Evolutionary conservation across 805 yeast genomes (phyloP).

Genomic region (Candida yuanshanica): DNA sequence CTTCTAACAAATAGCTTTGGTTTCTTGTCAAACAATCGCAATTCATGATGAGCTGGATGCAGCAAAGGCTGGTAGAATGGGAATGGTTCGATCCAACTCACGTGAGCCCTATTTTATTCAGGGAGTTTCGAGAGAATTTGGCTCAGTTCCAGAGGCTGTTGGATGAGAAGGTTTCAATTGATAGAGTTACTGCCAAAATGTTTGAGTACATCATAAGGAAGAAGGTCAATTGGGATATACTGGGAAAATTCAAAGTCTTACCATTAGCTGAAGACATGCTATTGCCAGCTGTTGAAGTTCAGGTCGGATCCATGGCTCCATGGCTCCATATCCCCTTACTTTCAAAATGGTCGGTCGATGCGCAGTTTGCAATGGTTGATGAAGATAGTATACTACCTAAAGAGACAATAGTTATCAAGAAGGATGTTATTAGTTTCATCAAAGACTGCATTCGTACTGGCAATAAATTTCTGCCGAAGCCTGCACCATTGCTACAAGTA

Average conservation of each 20-base stretch:
- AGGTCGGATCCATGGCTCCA: neutral
- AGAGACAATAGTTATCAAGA: conserved; percentile 11
- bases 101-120: neutral
- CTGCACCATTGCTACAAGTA: neutral
- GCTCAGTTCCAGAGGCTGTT: neutral
- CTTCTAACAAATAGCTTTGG: too few relatives aligned
- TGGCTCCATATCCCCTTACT: neutral
- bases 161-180: conserved; percentile 7
- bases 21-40: too few relatives aligned
- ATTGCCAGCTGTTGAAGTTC: neutral
- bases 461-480: neutral
- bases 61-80: neutral
- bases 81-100: neutral
- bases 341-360: neutral
- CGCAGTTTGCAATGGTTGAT: neutral
- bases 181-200: conserved; percentile 9
- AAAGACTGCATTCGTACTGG: conserved; percentile 3
- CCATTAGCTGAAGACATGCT: neutral
- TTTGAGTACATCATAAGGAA: conserved; percentile 1
- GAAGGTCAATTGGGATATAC: neutral
- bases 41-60: neutral
- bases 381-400: conserved; percentile 7
- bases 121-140: neutral
- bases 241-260: neutral
- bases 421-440: conserved; percentile 8